Evolutionary conservation across 2,329 filamentous ascomycete species (phyloP), one percentile per base, ranked within the genome.

Genomic region (Diplodia seriata): DNA sequence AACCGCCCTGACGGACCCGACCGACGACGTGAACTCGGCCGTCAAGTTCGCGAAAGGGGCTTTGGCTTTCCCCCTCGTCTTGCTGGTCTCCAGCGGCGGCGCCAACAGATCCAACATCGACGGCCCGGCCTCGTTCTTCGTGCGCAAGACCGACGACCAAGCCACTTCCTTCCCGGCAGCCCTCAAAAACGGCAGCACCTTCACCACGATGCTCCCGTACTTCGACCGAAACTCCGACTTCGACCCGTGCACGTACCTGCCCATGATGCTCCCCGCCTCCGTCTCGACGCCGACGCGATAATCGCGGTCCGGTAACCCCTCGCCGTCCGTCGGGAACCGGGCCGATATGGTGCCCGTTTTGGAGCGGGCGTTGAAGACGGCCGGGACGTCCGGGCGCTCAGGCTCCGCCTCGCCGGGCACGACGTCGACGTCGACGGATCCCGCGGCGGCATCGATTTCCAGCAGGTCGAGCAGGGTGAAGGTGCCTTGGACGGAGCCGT

Each of bases 401-500:
- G 14, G 31, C 23, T 54, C 61, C 14, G 33, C 49, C 7, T 40
- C 20, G 11, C 33, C 50, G 1, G 61, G 61, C 0, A 8, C 3
- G 4, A 64, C 31, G 14, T 38, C 47, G 5, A 64, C 18, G 6
- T 51, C 36, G 49, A 64, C 50, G 1, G 31, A 26, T 6, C 61
- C 61, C 0, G 61, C 47, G 20, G 20, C 29, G 8, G 61, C 53
- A 11, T 38, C 33, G 61, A 64, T 64, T 11, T 51, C 47, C 3
- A 67, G 65, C 29, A 67, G 47, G 55, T 67, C 65, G 20, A 67
- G 47, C 31, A 38, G 36, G 9, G 36, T 11, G 11, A 38, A 38
- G 36, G 3, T 12, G 31, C 65, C 65, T 1, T 14, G 7, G 47
- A 61, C 55, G 15, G 65, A n/a, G 33, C 55, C 55, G 47, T 29